These are phyloP conservation scores for Stephania yunnanensis DNA, from an alignment of 164 flowering plant genomes.

Conservation along the genomic window DNA sequence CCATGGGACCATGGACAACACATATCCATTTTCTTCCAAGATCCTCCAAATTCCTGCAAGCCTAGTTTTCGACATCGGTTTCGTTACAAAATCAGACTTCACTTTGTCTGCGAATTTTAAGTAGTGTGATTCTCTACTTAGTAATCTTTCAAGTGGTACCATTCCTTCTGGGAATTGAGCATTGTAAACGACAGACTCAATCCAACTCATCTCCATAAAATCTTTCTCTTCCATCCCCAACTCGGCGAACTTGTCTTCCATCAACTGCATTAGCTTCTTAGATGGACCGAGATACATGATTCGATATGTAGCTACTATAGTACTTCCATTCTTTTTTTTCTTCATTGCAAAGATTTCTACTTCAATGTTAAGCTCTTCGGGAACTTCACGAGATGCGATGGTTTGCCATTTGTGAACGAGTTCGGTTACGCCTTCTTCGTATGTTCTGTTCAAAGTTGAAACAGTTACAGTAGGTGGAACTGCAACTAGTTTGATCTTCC, in stretches of 20 bases:
- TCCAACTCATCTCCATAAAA: conserved; percentile 7
- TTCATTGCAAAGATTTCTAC: too few species aligned
- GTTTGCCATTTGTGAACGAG: conserved; percentile 6
- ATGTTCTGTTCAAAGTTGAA: background rate
- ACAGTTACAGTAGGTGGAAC: conserved; percentile 11
- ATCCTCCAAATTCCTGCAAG: background rate
- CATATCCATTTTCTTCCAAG: background rate
- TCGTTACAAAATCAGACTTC: background rate
- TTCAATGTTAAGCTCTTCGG: background rate
- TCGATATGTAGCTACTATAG: background rate
- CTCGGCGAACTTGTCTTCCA: background rate
- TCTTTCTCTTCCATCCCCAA: background rate
- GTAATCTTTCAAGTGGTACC: background rate
- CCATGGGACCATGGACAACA: background rate
- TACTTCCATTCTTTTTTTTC: background rate
- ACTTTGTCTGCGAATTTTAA: background rate
- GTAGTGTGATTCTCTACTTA: too few species aligned
- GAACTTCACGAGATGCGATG: background rate
- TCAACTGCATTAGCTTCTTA: background rate
- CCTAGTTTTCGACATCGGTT: background rate
- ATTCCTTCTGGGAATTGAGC: background rate
- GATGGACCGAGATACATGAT: conserved; percentile 1
- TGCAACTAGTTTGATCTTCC: conserved; percentile 1
- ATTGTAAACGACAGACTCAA: background rate
- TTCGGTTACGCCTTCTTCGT: conserved; percentile 5